Percentiles rank a stretch among this genome's conserved stretches.
Evolutionary conservation across 2,329 filamentous ascomycete species (phyloP).

Genomic region (Plenodomus lindquistii): DNA sequence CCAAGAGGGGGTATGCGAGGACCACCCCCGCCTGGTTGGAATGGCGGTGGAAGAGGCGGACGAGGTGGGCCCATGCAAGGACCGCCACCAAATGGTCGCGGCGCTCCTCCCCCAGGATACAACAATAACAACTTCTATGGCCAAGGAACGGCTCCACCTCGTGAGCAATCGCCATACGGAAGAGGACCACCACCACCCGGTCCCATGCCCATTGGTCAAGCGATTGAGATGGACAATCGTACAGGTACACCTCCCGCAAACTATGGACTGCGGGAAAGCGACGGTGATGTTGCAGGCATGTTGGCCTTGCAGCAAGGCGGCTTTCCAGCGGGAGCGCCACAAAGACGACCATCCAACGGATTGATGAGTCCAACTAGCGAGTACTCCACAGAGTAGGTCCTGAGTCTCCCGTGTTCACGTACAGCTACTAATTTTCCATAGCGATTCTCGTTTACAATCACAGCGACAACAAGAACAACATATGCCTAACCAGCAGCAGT

Average conservation of each 20-base stretch:
- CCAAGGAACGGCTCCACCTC: slow-evolving; percentile 48
- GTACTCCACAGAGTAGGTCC: slow-evolving; percentile 74
- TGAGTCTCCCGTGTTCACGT: slow-evolving; percentile 6
- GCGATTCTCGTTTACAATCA: slow-evolving; percentile 16
- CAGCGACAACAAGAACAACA: slow-evolving; percentile 19
- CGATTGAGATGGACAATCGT: slow-evolving; percentile 78
- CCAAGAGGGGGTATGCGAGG: slow-evolving; percentile 45
- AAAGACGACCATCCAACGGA: slow-evolving; percentile 29
- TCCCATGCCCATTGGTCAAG: slow-evolving; percentile 57
- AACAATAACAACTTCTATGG: slow-evolving; percentile 43
- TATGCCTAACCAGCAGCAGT: slow-evolving; percentile 36
- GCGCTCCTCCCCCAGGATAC: slow-evolving; percentile 50
- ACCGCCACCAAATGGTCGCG: slow-evolving; percentile 42
- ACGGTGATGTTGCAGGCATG: slow-evolving; percentile 75
- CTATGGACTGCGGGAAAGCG: slow-evolving; percentile 61
- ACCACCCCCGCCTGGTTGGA: slow-evolving; percentile 48
- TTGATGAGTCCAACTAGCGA: slow-evolving; percentile 64
- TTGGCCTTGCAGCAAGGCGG: slow-evolving; percentile 66
- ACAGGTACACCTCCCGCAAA: slow-evolving; percentile 34
- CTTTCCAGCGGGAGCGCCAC: slow-evolving; percentile 32
- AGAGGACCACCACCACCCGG: slow-evolving; percentile 60
- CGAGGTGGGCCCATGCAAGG: slow-evolving; percentile 42
- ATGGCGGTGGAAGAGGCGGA: slow-evolving; percentile 40
- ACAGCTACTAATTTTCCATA: background rate
- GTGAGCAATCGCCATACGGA: slow-evolving; percentile 45